Percentiles rank a stretch among this genome's conserved stretches.
Evolutionary conservation across 2,329 filamentous ascomycete species (phyloP).

Genomic region (Arthrobotrys entomopaga): DNA sequence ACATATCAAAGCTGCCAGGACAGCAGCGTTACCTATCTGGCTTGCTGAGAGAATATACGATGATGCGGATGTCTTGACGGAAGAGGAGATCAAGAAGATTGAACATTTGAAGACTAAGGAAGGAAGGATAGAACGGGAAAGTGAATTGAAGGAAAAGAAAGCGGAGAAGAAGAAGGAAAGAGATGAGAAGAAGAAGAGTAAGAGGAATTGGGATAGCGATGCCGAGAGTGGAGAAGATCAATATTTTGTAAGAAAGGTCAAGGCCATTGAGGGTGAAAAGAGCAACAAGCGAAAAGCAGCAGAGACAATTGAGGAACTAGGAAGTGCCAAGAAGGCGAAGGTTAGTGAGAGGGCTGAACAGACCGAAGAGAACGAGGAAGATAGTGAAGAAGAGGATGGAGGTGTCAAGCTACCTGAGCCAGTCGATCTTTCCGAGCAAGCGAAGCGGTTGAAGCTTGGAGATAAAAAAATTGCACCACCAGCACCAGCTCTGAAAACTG

Average conservation of each 20-base stretch:
- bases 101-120: constrained; percentile 56
- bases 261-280: constrained; percentile 27
- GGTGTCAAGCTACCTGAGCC: constrained; percentile 36
- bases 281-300: constrained; percentile 54
- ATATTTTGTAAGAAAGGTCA: constrained; percentile 35
- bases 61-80: constrained; percentile 74
- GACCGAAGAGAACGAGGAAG: constrained; percentile 38
- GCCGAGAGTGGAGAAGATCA: constrained; percentile 47
- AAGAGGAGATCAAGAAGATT: constrained; percentile 60
- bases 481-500: constrained; percentile 33
- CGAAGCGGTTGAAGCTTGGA: constrained; percentile 56
- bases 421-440: constrained; percentile 52
- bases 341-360: constrained; percentile 43
- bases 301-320: constrained; percentile 43
- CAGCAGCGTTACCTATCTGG: constrained; percentile 92
- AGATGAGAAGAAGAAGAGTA: constrained; percentile 53
- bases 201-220: constrained; percentile 52
- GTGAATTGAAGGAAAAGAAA: constrained; percentile 66
- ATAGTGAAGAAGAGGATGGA: constrained; percentile 32
- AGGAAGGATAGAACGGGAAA: constrained; percentile 62
- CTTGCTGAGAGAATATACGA: constrained; percentile 93
- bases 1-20: constrained; percentile 90
- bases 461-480: constrained; percentile 50
- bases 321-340: constrained; percentile 56
- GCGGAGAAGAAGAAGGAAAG: constrained; percentile 62